Evolutionary conservation across 108 stramenopile species (phyloP).

Genomic region (Chaetoceros muelleri): DNA sequence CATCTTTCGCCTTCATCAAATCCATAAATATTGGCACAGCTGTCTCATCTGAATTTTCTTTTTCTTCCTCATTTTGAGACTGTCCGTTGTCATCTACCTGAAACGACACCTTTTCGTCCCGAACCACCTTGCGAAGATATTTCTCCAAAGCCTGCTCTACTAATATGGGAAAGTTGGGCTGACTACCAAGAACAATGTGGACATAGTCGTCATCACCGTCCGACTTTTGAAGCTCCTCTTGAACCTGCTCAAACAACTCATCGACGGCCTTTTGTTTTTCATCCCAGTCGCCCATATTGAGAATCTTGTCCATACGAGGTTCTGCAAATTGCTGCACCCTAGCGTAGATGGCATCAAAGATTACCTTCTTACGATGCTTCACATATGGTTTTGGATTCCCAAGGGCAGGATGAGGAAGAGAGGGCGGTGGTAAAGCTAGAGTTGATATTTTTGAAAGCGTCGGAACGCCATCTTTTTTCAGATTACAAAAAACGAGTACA

Average conservation of each 20-base stretch:
- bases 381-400: constrained; percentile 43
- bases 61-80: not conserved
- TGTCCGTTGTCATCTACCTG: not conserved
- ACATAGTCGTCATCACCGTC: constrained; percentile 13
- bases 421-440: constrained; percentile 31
- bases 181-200: constrained; percentile 29
- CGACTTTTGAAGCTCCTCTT: constrained; percentile 29
- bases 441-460: constrained; percentile 37
- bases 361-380: constrained; percentile 16
- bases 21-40: constrained; percentile 68
- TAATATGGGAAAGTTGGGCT: constrained; percentile 45
- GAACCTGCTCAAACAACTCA: constrained; percentile 56
- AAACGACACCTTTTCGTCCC: constrained; percentile 5
- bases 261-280: constrained; percentile 65
- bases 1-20: constrained; percentile 20
- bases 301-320: constrained; percentile 25
- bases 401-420: constrained; percentile 31
- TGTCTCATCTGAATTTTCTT: constrained; percentile 12
- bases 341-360: constrained; percentile 19
- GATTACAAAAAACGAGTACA: not conserved
- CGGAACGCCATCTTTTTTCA: constrained; percentile 37
- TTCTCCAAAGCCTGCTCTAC: constrained; percentile 57
- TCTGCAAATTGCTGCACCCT: constrained; percentile 28
- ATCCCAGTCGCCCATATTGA: constrained; percentile 29
- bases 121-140: constrained; percentile 30